Evolutionary conservation across 2,329 filamentous ascomycete genomes (phyloP).

Genomic region (Paecilomyces dactylethromorphus): DNA sequence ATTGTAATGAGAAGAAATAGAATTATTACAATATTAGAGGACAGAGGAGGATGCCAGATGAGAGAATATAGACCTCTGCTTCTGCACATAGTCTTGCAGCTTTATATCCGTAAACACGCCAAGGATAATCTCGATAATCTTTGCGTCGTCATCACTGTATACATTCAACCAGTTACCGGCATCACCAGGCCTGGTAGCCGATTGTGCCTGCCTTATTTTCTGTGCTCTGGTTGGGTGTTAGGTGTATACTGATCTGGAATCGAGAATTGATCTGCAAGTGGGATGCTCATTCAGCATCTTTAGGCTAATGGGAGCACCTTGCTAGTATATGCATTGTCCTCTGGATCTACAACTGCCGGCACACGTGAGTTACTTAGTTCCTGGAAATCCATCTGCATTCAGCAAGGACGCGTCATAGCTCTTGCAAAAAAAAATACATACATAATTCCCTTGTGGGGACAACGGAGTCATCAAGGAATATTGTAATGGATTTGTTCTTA

Average conservation of each 20-base stretch:
- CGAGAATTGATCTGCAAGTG: neutral
- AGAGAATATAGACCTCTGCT: neutral
- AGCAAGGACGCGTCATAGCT: too few species aligned
- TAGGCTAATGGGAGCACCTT: neutral
- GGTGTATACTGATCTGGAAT: neutral
- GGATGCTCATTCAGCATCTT: neutral
- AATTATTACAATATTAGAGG: too few species aligned
- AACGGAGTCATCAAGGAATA: too few species aligned
- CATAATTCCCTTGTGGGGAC: too few species aligned
- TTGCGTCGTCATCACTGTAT: neutral
- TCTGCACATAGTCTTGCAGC: neutral
- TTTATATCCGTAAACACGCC: neutral
- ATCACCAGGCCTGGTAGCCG: neutral
- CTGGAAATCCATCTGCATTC: neutral
- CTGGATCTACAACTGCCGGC: neutral
- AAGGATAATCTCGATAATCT: neutral
- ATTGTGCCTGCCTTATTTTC: neutral
- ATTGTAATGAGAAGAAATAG: too few species aligned
- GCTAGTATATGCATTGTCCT: neutral
- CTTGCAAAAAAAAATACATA: too few species aligned
- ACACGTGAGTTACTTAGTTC: neutral
- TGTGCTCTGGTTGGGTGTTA: neutral
- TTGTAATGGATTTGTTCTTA: too few species aligned
- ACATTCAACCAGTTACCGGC: neutral
- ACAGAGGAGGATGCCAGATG: neutral